phyloP scores from a whole-genome alignment of 208 protist genomes.

The Leishmania lainsoni region DNA sequence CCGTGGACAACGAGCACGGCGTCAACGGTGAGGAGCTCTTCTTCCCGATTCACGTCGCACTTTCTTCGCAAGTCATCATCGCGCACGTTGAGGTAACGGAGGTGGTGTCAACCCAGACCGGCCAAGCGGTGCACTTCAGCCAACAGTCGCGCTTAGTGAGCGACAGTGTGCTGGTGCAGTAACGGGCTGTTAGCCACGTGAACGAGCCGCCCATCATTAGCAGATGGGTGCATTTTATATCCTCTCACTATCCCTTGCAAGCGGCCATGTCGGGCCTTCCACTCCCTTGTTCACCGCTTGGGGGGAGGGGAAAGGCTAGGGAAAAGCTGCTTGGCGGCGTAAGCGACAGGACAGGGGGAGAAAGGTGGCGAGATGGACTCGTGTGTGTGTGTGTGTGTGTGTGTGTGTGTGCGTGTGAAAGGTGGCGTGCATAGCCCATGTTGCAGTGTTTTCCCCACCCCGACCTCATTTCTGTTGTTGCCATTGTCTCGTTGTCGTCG shows the following conservation, averaged over 20 bases:
- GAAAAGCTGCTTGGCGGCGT: neutral
- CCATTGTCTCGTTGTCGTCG: neutral
- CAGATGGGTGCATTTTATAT: neutral
- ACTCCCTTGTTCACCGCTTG: neutral
- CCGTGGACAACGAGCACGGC: constrained; percentile 29
- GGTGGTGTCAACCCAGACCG: constrained; percentile 61
- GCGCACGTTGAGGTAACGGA: constrained; percentile 61
- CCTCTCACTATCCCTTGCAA: constrained; percentile 10
- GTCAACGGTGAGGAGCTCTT: constrained; percentile 48
- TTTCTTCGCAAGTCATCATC: constrained; percentile 45
- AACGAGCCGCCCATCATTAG: neutral
- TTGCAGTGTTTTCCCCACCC: neutral
- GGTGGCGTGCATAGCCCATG: neutral
- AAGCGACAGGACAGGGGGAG: neutral
- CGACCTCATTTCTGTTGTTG: neutral
- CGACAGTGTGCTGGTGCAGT: constrained; percentile 58
- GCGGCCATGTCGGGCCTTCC: neutral
- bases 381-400: constrained; percentile 9
- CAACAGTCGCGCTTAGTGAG: constrained; percentile 54
- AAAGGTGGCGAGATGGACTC: neutral
- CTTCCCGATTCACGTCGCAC: constrained; percentile 76
- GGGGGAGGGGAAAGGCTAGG: neutral
- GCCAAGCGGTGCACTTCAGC: constrained; percentile 61
- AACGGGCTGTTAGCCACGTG: constrained; percentile 2
- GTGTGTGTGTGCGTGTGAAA: neutral